Percentiles rank a stretch among this genome's conserved stretches.
phyloP scores from a whole-genome alignment of 2,329 filamentous ascomycete species.

The Domatiomyces globalis region DNA sequence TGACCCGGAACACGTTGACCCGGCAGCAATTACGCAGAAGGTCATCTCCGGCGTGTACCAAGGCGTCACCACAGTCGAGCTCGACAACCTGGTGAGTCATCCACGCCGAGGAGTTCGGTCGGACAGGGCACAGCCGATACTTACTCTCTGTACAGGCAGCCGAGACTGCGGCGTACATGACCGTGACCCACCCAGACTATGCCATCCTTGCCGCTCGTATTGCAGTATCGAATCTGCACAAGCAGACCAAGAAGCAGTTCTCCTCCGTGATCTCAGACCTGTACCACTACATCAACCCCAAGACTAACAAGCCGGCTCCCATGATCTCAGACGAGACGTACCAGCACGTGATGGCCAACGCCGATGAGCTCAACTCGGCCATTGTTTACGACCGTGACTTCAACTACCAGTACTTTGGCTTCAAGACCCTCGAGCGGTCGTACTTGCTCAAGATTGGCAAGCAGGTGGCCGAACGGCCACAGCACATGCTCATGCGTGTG shows the following conservation, averaged over 20 bases:
- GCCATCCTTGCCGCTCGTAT: constrained; percentile 96
- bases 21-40: constrained; percentile 96
- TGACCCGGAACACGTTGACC: constrained; percentile 89
- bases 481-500: constrained; percentile 99
- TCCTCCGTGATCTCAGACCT: constrained; percentile 89
- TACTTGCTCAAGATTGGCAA: constrained; percentile 91
- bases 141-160: constrained; percentile 53
- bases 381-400: constrained; percentile 99
- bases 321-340: constrained; percentile 93
- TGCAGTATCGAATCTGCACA: constrained; percentile 97
- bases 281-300: constrained; percentile 92
- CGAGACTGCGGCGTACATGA: constrained; percentile 99
- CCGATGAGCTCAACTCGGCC: constrained; percentile 92
- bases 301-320: constrained; percentile 66
- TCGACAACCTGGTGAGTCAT: constrained; percentile 77
- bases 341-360: constrained; percentile 87
- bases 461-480: constrained; percentile 91
- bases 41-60: constrained; percentile 99
- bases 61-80: constrained; percentile 87
- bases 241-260: constrained; percentile 99
- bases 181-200: constrained; percentile 96
- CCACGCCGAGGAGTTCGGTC: constrained; percentile 1
- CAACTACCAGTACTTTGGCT: constrained; percentile 99
- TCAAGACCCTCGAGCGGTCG: constrained; percentile 97
- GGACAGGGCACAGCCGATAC: constrained; percentile 11